phyloP scores from a whole-genome alignment of 331 rosid species.

The Quercus lobata region DNA sequence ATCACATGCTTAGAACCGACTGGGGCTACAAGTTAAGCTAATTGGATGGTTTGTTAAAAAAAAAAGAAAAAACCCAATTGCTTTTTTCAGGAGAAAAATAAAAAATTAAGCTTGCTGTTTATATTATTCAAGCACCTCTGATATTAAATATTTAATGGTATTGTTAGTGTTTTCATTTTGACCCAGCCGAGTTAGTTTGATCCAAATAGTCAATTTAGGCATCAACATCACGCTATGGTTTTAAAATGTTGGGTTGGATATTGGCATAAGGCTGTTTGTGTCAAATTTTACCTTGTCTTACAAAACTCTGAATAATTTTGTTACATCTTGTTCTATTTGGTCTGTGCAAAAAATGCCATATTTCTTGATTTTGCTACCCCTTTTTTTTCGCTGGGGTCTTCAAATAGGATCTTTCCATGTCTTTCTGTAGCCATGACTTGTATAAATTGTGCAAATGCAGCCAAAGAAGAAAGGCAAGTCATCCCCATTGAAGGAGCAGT shows the following conservation, averaged over 20 bases:
- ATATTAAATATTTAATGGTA: background rate
- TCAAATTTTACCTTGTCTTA: background rate
- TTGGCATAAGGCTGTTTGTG: background rate
- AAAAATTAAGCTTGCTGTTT: background rate
- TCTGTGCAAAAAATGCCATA: background rate
- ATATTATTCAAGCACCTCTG: background rate
- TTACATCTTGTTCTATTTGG: background rate
- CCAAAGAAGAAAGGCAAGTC: constrained; percentile 63
- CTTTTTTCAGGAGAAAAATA: background rate
- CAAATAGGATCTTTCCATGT: background rate
- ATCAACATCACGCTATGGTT: background rate
- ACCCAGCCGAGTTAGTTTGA: background rate
- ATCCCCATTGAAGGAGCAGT: constrained; percentile 59
- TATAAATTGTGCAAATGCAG: constrained; percentile 38
- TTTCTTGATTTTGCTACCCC: background rate
- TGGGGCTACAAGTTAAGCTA: background rate
- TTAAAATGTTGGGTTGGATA: background rate
- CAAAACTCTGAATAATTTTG: background rate
- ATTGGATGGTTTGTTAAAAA: background rate
- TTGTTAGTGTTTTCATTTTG: background rate
- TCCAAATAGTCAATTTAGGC: background rate
- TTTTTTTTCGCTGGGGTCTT: background rate
- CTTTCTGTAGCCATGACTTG: constrained; percentile 10
- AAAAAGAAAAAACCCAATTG: background rate
- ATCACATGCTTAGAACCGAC: background rate